Conservation (phyloP, 2,329 filamentous ascomycete genomes). For the Exophiala aquamarina region DNA sequence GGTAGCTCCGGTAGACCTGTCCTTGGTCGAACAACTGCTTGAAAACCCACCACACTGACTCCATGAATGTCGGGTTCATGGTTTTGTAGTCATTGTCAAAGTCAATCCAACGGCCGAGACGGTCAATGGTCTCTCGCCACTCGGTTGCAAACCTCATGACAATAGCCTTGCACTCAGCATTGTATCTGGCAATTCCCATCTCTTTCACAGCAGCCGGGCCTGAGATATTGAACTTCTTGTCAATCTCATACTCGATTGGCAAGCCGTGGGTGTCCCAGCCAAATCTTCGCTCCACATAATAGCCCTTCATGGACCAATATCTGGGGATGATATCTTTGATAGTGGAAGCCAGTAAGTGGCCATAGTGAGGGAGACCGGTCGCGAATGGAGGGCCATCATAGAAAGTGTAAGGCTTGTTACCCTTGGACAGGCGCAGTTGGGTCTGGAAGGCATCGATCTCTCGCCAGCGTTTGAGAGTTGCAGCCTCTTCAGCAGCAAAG, state of each 20-base stretch:
- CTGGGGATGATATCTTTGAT: slow-evolving; percentile 92
- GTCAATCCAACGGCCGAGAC: slow-evolving; percentile 86
- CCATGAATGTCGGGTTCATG: slow-evolving; percentile 88
- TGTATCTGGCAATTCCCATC: slow-evolving; percentile 80
- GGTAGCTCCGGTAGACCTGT: slow-evolving; percentile 78
- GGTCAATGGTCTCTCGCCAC: slow-evolving; percentile 79
- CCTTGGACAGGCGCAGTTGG: slow-evolving; percentile 82
- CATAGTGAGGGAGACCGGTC: slow-evolving; percentile 58
- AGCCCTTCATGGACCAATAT: slow-evolving; percentile 93
- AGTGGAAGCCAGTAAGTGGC: slow-evolving; percentile 77
- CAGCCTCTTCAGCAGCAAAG: slow-evolving; percentile 90
- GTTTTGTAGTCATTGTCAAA: slow-evolving; percentile 96
- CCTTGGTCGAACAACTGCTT: slow-evolving; percentile 83
- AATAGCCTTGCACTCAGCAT: slow-evolving; percentile 79
- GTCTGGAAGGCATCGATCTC: slow-evolving; percentile 89
- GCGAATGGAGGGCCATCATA: slow-evolving; percentile 80
- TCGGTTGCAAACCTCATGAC: slow-evolving; percentile 82
- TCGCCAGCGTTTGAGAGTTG: slow-evolving; percentile 79
- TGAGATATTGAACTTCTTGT: slow-evolving; percentile 83
- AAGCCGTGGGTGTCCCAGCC: slow-evolving; percentile 90
- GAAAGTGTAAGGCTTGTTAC: slow-evolving; percentile 84
- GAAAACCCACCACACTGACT: slow-evolving; percentile 90
- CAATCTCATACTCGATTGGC: slow-evolving; percentile 89
- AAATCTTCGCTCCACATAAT: slow-evolving; percentile 80
- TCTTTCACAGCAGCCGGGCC: slow-evolving; percentile 81